Base-by-base conservation (phyloP, 139 green algal species). In the Nannochloris sp. region DNA sequence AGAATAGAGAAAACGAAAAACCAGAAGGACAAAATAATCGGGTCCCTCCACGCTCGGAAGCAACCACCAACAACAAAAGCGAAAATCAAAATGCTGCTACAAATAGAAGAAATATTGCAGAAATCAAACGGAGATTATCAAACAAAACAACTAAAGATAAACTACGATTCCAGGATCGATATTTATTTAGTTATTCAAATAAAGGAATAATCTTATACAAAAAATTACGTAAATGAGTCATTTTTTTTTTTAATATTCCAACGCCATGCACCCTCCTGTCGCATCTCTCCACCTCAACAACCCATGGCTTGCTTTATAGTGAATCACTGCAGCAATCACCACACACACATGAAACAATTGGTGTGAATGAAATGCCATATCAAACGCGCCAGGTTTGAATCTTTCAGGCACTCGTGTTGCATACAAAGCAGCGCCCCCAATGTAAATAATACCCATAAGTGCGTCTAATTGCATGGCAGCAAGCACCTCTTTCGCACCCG, bases 311-410 rank as follows among this genome's bases (percentile, higher is more conserved):
- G 71, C 72, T 47, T 75, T 68, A 67, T 87, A 95, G 73, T 93
- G 86, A 15, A 89, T 63, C 35, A 76, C 72, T 4, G 85, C 85
- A 2, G 79, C 85, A 4, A 83, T 59, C 4, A 95, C 79, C 0
- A 93, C 82, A 5, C 56, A 70, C 6, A 91, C 60, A 57, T 98
- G 92, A 72, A 97, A 98, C 31, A 98, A 75, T 79, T 98, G 93
- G 73, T 98, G 92, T 54, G 79, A 90, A 75, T 95, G 79, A 27
- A 88, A 80, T 3, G 77, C 70, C 14, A 98, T 61, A 80, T 98
- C 92, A 72, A 98, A 97, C 32, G 72, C 78, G 23, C 92, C 92
- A 0, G 92, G 92, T 39, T 82, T 77, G 67, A 75, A 92, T n/a
- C 93, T 76, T 83, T 98, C 92, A 0, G 92, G 92, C 3, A 96